These are phyloP conservation scores for Micractinium conductrix DNA, from an alignment of 139 green algal species.

Conservation along the genomic window DNA sequence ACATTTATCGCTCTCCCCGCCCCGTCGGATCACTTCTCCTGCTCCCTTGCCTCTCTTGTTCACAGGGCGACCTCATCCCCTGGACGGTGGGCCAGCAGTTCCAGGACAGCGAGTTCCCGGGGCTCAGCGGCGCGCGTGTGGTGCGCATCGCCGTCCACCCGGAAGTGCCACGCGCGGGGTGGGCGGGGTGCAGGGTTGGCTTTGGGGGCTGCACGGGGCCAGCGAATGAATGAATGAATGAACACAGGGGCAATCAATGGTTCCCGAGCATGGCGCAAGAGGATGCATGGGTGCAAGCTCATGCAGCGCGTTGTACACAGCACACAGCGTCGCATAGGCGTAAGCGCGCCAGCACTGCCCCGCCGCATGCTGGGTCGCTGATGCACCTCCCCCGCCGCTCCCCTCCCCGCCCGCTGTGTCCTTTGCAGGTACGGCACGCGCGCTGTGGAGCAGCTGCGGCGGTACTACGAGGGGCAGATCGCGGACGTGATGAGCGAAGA, in stretches of 20 bases:
- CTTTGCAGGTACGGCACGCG: constrained; percentile 81
- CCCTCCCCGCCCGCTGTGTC: too few species aligned
- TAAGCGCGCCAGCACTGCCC: too few species aligned
- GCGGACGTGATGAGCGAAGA: constrained; percentile 54
- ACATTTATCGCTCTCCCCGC: too few species aligned
- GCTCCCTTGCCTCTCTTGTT: too few species aligned
- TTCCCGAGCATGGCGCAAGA: too few species aligned
- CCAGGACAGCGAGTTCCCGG: constrained; percentile 93
- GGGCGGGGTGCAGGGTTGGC: too few species aligned
- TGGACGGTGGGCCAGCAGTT: constrained; percentile 98
- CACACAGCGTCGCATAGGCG: not conserved
- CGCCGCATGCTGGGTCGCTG: not conserved
- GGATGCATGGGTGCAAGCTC: too few species aligned
- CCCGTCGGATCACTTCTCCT: too few species aligned
- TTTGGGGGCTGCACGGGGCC: too few species aligned
- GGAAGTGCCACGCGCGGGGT: constrained; percentile 84
- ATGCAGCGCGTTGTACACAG: not conserved
- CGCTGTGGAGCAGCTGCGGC: constrained; percentile 69
- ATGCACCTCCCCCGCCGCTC: too few species aligned
- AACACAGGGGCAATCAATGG: too few species aligned
- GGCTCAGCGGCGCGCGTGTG: constrained; percentile 89
- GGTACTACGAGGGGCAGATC: constrained; percentile 78
- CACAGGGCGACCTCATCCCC: constrained; percentile 94
- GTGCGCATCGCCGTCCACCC: constrained; percentile 97
- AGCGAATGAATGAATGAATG: too few species aligned